phyloP scores from a whole-genome alignment of 192 early-diverging fungal genomes.

The Spizellomyces sp. region DNA sequence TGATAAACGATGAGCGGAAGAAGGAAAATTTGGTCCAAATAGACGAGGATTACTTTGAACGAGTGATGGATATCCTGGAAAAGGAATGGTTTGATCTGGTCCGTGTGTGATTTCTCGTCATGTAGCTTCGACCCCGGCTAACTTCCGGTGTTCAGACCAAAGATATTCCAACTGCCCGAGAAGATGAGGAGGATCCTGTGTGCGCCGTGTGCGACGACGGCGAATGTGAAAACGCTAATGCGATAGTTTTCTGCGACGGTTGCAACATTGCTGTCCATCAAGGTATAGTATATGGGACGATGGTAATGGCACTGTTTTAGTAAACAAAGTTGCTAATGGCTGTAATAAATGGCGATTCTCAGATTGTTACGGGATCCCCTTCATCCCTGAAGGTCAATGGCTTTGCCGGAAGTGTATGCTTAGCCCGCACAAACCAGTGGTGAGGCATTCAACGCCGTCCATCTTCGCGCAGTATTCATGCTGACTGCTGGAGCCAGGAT shows the following conservation, averaged over 20 bases:
- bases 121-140: neutral
- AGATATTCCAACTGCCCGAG: conserved; percentile 71
- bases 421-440: conserved; percentile 79
- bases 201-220: conserved; percentile 97
- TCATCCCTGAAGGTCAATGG: conserved; percentile 99
- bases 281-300: conserved; percentile 51
- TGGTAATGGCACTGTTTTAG: neutral
- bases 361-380: conserved; percentile 99
- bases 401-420: conserved; percentile 97
- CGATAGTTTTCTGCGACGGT: conserved; percentile 99
- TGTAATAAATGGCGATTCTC: neutral
- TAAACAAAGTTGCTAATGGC: neutral
- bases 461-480: neutral
- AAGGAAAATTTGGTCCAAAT: conserved; percentile 55
- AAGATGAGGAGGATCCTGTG: conserved; percentile 69
- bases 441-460: neutral
- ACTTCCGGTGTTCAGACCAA: conserved; percentile 57
- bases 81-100: conserved; percentile 96
- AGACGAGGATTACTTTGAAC: conserved; percentile 73
- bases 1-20: conserved; percentile 67
- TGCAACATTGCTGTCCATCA: conserved; percentile 99
- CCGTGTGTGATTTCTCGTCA: conserved; percentile 23
- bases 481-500: conserved; percentile 33
- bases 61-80: conserved; percentile 86
- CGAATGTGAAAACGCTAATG: conserved; percentile 99